Base-by-base conservation (phyloP, 2,329 filamentous ascomycete genomes). In the Mycosphaerelloides madeirae region DNA sequence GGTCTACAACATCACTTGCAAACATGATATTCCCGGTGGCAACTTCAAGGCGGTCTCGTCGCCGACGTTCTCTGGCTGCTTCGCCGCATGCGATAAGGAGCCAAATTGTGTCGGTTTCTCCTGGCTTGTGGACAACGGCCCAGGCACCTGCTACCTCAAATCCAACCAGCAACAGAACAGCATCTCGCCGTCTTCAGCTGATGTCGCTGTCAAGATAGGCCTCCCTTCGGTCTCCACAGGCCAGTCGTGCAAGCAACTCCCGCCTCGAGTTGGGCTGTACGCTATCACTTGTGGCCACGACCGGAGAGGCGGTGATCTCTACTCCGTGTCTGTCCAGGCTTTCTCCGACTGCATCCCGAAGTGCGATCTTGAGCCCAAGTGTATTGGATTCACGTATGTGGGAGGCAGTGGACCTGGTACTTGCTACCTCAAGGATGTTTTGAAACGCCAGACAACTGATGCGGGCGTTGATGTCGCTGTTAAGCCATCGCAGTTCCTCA, bases 301-400 rank as follows among this genome's bases (percentile, higher is more conserved):
- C 13, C 16, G 29, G 7, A 11, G 29, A 3, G 57, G 57, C 12
- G 56, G 55, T 3, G 55, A 62, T 36, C 42, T 60, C 13, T 35
- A 28, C 29, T 44, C 33, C 14, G 37, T 25, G 7, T 34, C 28
- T 8, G 47, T 46, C n/a, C 32, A 31, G 9, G 47, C 44, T 4
- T 61, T 58, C 43, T 38, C 40, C 6, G 55, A 25, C 12, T 61
- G 59, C 46, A 52, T 58, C 28, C 41, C 46, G 3, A 19, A 33
- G 6, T 52, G 50, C 29, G 46, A 52, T 40, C 15, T 22, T 12
- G 13, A 35, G 15, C 13, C 46, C 22, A 42, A 37, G 9, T 54
- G 52, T 38, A 44, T 54, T 13, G 52, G 49, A 7, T 54, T 45
- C 22, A 32, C 47, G 11, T 52, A 46, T 33, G 33, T 47, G 14